Evolutionary conservation across 345 rosid genomes (phyloP).

Genomic region (Camelina neglecta): DNA sequence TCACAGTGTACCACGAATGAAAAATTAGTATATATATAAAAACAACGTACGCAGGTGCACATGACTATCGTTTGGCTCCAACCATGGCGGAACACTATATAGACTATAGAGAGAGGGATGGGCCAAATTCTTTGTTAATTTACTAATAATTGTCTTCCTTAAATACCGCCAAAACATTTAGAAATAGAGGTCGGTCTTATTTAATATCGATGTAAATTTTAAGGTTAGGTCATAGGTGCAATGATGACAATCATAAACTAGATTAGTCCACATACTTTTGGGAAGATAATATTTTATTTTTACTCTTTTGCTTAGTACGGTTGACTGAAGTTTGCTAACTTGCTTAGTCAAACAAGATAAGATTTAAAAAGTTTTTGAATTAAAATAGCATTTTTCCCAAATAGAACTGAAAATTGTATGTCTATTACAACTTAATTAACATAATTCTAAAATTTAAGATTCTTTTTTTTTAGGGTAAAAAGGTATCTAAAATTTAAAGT

Average conservation of each 20-base stretch:
- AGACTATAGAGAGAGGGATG: neutral
- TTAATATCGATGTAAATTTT: neutral
- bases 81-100: neutral
- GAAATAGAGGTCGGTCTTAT: conserved; percentile 26
- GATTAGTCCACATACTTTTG: neutral
- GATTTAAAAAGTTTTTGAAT: neutral
- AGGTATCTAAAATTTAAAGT: neutral
- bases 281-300: conserved; percentile 14
- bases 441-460: too few relatives aligned
- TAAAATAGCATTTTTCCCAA: neutral
- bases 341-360: conserved; percentile 11
- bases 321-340: conserved; percentile 13
- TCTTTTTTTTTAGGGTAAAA: too few relatives aligned
- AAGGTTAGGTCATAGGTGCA: conserved; percentile 9
- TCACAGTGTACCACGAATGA: too few relatives aligned
- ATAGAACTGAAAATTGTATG: neutral
- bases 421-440: neutral
- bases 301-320: neutral
- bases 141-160: neutral
- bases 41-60: neutral
- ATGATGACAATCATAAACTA: conserved; percentile 23
- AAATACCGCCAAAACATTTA: conserved; percentile 8
- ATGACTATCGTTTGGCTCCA: conserved; percentile 7
- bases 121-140: neutral
- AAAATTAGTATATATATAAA: too few relatives aligned